Evolutionary conservation across 805 yeast species (phyloP).

Genomic region (Candida dendrica): DNA sequence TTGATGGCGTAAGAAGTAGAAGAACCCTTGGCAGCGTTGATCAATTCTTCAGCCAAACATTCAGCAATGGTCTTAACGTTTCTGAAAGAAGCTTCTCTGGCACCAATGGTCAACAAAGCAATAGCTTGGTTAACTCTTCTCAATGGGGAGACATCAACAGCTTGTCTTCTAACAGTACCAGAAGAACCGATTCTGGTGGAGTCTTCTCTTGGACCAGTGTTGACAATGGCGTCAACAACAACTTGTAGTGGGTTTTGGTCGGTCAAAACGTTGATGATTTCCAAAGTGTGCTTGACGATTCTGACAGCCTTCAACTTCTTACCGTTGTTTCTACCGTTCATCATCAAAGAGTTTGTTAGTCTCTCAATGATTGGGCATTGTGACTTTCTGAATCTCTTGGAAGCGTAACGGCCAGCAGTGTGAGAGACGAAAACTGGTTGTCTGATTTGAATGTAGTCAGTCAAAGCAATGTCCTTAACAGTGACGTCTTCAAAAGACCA

Average conservation of each 20-base stretch:
- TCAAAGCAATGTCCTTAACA: constrained; percentile 95
- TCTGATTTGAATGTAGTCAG: constrained; percentile 97
- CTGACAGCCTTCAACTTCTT: constrained; percentile 99
- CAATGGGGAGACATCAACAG: constrained; percentile 99
- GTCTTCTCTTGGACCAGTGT: constrained; percentile 99
- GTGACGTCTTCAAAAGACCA: constrained; percentile 98
- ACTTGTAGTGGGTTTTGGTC: constrained; percentile 99
- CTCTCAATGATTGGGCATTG: constrained; percentile 99
- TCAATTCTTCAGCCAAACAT: constrained; percentile 99
- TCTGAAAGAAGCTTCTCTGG: constrained; percentile 99
- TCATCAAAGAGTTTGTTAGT: constrained; percentile 98
- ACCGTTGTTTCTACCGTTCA: constrained; percentile 99
- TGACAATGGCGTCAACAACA: constrained; percentile 97
- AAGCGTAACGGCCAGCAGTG: constrained; percentile 99
- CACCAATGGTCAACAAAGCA: constrained; percentile 97
- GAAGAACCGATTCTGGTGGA: constrained; percentile 99
- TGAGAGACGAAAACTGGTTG: constrained; percentile 96
- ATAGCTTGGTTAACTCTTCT: constrained; percentile 99
- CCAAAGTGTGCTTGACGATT: constrained; percentile 98
- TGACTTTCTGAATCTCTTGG: constrained; percentile 99
- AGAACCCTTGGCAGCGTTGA: constrained; percentile 99
- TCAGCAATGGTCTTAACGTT: constrained; percentile 99
- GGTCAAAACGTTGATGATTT: constrained; percentile 93
- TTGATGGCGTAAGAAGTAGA: constrained; percentile 99
- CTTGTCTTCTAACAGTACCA: constrained; percentile 99